phyloP scores from a whole-genome alignment of 139 green algal species.

The Chlorella vulgaris region DNA sequence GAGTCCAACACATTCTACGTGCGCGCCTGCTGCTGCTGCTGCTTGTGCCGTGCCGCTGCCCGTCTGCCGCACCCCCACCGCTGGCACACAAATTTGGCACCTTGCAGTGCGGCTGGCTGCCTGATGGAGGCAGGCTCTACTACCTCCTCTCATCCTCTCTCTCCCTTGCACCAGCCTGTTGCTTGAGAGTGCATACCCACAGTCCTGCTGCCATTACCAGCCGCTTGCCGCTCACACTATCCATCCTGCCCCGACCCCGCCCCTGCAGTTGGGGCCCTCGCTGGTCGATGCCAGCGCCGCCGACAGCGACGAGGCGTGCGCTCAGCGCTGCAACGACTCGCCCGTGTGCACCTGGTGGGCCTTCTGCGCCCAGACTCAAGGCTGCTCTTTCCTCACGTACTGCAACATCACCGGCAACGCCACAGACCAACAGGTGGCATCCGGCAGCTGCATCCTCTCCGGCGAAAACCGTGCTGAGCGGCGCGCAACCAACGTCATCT shows the following conservation, averaged over 20 bases:
- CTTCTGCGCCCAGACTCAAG: neutral
- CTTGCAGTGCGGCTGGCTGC: too few relatives aligned
- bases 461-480: neutral
- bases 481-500: neutral
- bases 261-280: neutral
- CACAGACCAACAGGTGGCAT: neutral
- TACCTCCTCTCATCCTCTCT: too few relatives aligned
- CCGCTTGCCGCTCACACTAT: too few relatives aligned
- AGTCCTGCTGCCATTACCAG: too few relatives aligned
- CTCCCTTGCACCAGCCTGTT: too few relatives aligned
- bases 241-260: too few relatives aligned
- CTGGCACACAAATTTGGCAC: too few relatives aligned
- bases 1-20: neutral
- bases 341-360: neutral
- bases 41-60: too few relatives aligned
- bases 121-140: too few relatives aligned
- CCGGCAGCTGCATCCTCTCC: slow-evolving; percentile 13
- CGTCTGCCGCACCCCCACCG: too few relatives aligned
- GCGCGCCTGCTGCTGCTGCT: too few relatives aligned
- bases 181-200: too few relatives aligned
- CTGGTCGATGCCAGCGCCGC: neutral
- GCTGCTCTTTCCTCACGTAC: neutral
- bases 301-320: neutral
- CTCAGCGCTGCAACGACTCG: neutral
- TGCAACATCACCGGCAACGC: slow-evolving; percentile 4